A percentile compares a stretch with the other conserved stretches of the same genome.
Conservation (phyloP, 257 asterid species). For the Scutellaria minor region DNA sequence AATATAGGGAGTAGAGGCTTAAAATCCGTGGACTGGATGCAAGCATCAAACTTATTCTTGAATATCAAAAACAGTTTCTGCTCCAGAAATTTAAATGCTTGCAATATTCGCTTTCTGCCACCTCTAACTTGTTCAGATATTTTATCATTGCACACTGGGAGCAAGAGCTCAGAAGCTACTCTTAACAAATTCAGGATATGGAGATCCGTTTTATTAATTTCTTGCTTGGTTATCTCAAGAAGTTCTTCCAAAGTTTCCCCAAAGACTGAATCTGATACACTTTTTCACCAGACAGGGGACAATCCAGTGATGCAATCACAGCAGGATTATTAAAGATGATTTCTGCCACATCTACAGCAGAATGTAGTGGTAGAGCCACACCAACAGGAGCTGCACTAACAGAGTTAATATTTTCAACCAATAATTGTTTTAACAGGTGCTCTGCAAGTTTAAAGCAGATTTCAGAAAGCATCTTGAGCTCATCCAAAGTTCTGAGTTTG, state of each 20-base stretch:
- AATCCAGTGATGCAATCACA: slow-evolving; percentile 53
- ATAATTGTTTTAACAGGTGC: slow-evolving; percentile 58
- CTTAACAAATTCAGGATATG: slow-evolving; percentile 61
- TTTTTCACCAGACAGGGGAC: slow-evolving; percentile 52
- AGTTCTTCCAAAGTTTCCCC: slow-evolving; percentile 50
- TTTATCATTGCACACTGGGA: slow-evolving; percentile 41
- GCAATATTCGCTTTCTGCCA: slow-evolving; percentile 46
- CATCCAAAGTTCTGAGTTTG: slow-evolving; percentile 43
- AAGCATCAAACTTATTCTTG: slow-evolving; percentile 63
- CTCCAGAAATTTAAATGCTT: slow-evolving; percentile 53
- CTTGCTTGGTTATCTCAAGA: slow-evolving; percentile 52
- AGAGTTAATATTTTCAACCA: slow-evolving; percentile 46
- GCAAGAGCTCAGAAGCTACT: slow-evolving; percentile 57
- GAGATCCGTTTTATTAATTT: slow-evolving; percentile 60
- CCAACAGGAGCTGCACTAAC: slow-evolving; percentile 35
- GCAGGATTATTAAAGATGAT: slow-evolving; percentile 69
- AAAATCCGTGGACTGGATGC: slow-evolving; percentile 54
- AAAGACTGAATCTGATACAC: slow-evolving; percentile 54
- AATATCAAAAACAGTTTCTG: slow-evolving; percentile 58
- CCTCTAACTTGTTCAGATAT: slow-evolving; percentile 41
- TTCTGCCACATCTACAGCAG: slow-evolving; percentile 64
- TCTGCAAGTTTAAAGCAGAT: slow-evolving; percentile 56
- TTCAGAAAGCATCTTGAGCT: slow-evolving; percentile 63
- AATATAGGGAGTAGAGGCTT: slow-evolving; percentile 53
- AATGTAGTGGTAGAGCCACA: slow-evolving; percentile 40